These are phyloP conservation scores for Orbilia brochopaga DNA, from an alignment of 2,329 filamentous ascomycete species.

Conservation along the genomic window DNA sequence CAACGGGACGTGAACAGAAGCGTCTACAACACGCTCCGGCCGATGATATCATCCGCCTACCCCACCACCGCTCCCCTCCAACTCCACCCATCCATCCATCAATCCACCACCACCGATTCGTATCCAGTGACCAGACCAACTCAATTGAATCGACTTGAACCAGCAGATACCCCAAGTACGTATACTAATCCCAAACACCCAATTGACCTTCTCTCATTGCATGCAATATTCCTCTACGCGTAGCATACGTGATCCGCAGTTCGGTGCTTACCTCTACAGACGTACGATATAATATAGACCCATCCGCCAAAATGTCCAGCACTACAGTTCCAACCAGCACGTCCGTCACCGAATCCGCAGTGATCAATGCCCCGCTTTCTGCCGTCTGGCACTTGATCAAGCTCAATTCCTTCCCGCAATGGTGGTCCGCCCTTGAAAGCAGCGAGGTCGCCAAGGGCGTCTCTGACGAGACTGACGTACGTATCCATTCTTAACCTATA, in stretches of 20 bases:
- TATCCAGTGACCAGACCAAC: too few species aligned
- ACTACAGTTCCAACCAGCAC: constrained; percentile 68
- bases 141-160: too few species aligned
- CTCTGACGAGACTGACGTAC: constrained; percentile 69
- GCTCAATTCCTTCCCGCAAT: constrained; percentile 71
- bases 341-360: constrained; percentile 69
- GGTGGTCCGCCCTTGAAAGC: constrained; percentile 69
- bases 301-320: constrained; percentile 54
- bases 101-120: too few species aligned
- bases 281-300: too few species aligned
- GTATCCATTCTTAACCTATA: constrained; percentile 2
- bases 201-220: too few species aligned
- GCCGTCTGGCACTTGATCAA: constrained; percentile 77
- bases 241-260: too few species aligned
- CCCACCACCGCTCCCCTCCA: constrained; percentile 1
- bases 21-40: constrained; percentile 35
- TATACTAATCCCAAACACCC: too few species aligned
- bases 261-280: too few species aligned
- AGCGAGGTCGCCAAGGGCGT: constrained; percentile 70
- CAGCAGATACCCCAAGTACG: too few species aligned
- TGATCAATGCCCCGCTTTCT: constrained; percentile 71
- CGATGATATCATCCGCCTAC: constrained; percentile 37
- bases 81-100: neutral
- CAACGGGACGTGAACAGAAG: constrained; percentile 8
- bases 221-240: too few species aligned